These are phyloP conservation scores for Angomonas ambiguus DNA, from an alignment of 208 protist genomes.

Conservation along the genomic window DNA sequence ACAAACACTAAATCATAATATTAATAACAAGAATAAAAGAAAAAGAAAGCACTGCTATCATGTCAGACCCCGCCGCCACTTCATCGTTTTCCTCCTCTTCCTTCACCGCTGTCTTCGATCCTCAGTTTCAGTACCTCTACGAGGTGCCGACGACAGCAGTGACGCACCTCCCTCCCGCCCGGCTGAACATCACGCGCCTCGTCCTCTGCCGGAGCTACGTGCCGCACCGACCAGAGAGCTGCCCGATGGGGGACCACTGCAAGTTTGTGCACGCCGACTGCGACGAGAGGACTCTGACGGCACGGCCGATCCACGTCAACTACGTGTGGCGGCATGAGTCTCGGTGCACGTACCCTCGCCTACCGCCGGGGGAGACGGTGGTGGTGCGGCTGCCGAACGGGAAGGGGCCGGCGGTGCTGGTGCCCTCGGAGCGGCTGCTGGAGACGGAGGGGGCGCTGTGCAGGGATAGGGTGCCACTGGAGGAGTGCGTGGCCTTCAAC, in stretches of 20 bases:
- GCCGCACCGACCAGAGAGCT: conserved; percentile 37
- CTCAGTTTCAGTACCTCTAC: conserved; percentile 60
- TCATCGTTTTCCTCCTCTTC: no score
- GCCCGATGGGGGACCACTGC: conserved; percentile 55
- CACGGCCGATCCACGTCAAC: conserved; percentile 76
- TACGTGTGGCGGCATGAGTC: conserved; percentile 69
- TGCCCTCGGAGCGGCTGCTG: conserved; percentile 37
- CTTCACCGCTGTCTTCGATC: conserved; percentile 51
- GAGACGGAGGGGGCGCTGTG: conserved; percentile 9
- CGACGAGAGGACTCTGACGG: conserved; percentile 37
- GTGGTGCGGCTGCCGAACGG: conserved; percentile 24
- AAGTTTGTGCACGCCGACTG: conserved; percentile 81
- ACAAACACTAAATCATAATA: no score
- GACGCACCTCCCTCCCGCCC: conserved; percentile 55
- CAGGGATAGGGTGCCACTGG: not conserved
- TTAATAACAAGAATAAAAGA: not conserved
- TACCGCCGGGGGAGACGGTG: conserved; percentile 24
- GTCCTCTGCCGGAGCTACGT: conserved; percentile 76
- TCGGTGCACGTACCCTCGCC: conserved; percentile 63
- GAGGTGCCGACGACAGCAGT: conserved; percentile 46
- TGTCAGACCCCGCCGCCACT: not conserved
- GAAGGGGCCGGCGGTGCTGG: conserved; percentile 11
- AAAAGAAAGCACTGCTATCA: not conserved
- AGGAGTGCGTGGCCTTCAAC: not conserved
- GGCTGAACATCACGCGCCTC: conserved; percentile 81